Evolutionary conservation across 2,329 filamentous ascomycete genomes (phyloP).

Genomic region (Alternaria atra): DNA sequence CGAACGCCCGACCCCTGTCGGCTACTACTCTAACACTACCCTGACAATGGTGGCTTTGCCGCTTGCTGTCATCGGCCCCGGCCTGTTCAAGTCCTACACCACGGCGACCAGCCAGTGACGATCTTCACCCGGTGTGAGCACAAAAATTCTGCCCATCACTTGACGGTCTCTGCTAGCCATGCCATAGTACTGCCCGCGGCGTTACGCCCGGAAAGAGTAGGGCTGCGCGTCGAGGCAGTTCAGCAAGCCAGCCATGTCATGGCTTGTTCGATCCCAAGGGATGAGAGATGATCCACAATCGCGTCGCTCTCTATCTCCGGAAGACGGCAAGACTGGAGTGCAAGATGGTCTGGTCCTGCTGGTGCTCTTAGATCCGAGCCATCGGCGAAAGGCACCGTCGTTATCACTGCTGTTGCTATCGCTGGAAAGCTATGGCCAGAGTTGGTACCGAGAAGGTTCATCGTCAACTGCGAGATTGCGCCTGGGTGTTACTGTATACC

Average conservation of each 20-base stretch:
- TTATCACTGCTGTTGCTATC: conserved; percentile 11
- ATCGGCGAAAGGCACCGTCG: conserved; percentile 37
- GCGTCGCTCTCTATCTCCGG: conserved; percentile 15
- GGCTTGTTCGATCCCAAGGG: conserved; percentile 6
- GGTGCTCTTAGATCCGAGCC: conserved; percentile 45
- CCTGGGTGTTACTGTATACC: conserved; percentile 33
- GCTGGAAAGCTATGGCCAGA: conserved; percentile 20
- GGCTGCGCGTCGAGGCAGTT: conserved; percentile 10
- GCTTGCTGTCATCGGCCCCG: conserved; percentile 25
- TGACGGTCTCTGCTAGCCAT: conserved; percentile 6
- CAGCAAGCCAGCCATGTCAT: conserved; percentile 17
- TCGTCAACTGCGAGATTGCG: conserved; percentile 23
- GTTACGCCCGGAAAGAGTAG: conserved; percentile 27
- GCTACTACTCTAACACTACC: not conserved
- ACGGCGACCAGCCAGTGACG: conserved; percentile 19
- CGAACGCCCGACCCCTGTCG: conserved; percentile 14
- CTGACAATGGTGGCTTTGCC: conserved; percentile 15
- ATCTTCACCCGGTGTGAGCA: conserved; percentile 21
- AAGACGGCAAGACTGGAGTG: conserved; percentile 13
- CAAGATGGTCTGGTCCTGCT: conserved; percentile 5
- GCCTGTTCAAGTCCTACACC: conserved; percentile 11
- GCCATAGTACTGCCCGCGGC: conserved; percentile 25
- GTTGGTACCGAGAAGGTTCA: conserved; percentile 15
- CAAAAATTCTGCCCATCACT: conserved; percentile 24
- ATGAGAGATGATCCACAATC: conserved; percentile 5